Evolutionary conservation across 441 rosid genomes (phyloP).

Genomic region (Daphne laureola): DNA sequence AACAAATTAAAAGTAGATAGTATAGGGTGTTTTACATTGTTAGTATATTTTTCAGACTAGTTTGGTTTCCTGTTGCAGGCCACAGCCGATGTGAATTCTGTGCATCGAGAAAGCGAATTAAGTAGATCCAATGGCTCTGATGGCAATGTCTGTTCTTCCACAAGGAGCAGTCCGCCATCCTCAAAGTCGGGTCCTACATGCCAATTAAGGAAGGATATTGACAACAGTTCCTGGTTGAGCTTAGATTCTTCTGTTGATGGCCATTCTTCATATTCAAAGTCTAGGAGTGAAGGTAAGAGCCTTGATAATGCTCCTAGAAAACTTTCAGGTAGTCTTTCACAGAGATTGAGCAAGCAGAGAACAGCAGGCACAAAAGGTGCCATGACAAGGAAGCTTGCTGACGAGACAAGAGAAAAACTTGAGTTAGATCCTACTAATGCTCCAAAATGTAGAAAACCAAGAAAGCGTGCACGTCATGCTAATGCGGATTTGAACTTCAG

Average conservation of each 20-base stretch:
- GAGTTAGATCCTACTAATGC: constrained; percentile 43
- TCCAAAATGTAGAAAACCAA: constrained; percentile 39
- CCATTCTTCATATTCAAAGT: constrained; percentile 23
- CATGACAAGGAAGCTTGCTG: constrained; percentile 24
- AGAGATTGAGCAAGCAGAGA: constrained; percentile 43
- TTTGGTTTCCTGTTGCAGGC: constrained; percentile 32
- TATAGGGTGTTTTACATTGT: no score
- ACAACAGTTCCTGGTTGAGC: constrained; percentile 70
- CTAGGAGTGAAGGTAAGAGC: constrained; percentile 21
- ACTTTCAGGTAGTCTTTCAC: constrained; percentile 25
- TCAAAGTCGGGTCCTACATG: constrained; percentile 26
- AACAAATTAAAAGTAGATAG: no score
- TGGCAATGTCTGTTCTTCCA: constrained; percentile 13
- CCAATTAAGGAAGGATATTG: constrained; percentile 24
- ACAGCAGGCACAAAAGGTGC: constrained; percentile 25
- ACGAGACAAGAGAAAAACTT: constrained; percentile 35
- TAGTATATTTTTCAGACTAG: no score
- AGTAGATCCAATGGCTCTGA: constrained; percentile 8
- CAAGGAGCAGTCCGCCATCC: constrained; percentile 21
- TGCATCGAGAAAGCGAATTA: constrained; percentile 20
- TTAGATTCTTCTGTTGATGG: constrained; percentile 50
- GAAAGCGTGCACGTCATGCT: constrained; percentile 37
- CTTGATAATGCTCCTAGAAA: constrained; percentile 22
- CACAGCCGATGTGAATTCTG: constrained; percentile 24
- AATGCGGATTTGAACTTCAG: constrained; percentile 28